Percentiles rank a stretch among this genome's conserved stretches.
These are phyloP conservation scores for Calocera viscosa DNA, from an alignment of 768 basidiomycete species.

Conservation along the genomic window DNA sequence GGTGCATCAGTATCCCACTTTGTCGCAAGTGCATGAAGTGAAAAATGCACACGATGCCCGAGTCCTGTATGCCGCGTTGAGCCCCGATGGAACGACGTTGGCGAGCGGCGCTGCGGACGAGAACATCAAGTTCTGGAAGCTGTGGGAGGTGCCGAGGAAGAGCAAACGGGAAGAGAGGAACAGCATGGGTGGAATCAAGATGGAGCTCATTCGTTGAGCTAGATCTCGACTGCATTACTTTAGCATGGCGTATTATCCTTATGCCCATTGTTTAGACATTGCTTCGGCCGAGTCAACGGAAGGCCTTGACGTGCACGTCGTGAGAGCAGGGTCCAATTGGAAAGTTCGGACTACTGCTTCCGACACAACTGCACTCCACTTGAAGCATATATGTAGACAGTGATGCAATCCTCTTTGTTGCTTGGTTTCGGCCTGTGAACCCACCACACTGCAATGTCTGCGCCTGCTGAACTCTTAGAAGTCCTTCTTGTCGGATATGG, in stretches of 20 bases:
- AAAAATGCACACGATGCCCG: slow-evolving; percentile 87
- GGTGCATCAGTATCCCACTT: slow-evolving; percentile 73
- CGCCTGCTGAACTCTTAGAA: slow-evolving; percentile 33
- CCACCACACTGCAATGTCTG: background rate
- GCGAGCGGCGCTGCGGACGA: slow-evolving; percentile 90
- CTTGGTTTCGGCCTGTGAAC: too few species aligned
- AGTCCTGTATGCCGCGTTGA: slow-evolving; percentile 71
- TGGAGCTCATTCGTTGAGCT: slow-evolving; percentile 11
- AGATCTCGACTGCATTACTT: too few species aligned
- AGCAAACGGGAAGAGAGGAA: slow-evolving; percentile 18
- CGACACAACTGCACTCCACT: too few species aligned
- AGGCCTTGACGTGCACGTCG: too few species aligned
- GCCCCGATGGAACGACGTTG: slow-evolving; percentile 83
- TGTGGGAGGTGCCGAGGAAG: slow-evolving; percentile 29
- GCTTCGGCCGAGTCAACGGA: too few species aligned
- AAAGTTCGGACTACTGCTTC: too few species aligned
- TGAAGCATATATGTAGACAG: too few species aligned
- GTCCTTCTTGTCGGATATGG: slow-evolving; percentile 33
- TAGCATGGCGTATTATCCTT: too few species aligned
- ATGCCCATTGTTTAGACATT: too few species aligned
- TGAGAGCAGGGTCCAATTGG: too few species aligned
- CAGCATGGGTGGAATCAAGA: slow-evolving; percentile 10
- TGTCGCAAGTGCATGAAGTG: slow-evolving; percentile 72
- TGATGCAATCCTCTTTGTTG: too few species aligned
- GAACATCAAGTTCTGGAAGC: slow-evolving; percentile 88